Evolutionary conservation across 768 basidiomycete genomes (phyloP), one percentile per base, ranked within the genome.

Genomic region (Vararia minispora): DNA sequence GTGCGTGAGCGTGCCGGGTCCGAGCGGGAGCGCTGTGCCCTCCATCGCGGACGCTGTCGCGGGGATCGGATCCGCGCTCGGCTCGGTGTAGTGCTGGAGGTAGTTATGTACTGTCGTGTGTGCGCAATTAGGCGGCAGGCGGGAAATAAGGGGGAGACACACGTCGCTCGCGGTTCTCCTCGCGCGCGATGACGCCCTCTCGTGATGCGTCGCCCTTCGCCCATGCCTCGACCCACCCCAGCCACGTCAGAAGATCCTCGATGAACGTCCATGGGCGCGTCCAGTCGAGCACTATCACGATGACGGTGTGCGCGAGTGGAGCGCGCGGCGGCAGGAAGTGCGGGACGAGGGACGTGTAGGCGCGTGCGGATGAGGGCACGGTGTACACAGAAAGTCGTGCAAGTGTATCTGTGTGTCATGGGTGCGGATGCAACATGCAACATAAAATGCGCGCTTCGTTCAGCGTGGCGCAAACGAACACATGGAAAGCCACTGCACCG

Each of bases 211-310:
- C 83, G 2, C 76, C 76, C 39, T 75, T 72, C 0, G 74, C 71
- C 87, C 88, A 90, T 18, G 60, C 59, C 52, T 94, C 87, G 5
- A 95, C 68, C 86, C 90, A 91, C 32, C 56, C 59, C 33, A 98
- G 61, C 94, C 94, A 98, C 32, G 63, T 71, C 44, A 84, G 65
- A 8, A 99, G 61, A 51, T 97, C 83, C 11, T 82, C 74, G 2
- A 95, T 63, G 56, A 98, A 98, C 1, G 79, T 74, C 77, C 88
- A 92, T 1, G 94, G 94, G 47, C 74, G 74, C 48, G 90, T 94
- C 94, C 95, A 99, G 57, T 99, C 94, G 8, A 99, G 63, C 0
- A 80, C 76, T 49, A 98, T 83, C 52, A 95, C 62, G 31, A 90
- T 75, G 22, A 87, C 64, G 0, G 83, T 81, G 45, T 87, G 79